A percentile compares a stretch with the other conserved stretches of the same genome.
These are phyloP conservation scores for Nicotiana benthamiana DNA, from an alignment of 257 asterid species.

Conservation along the genomic window DNA sequence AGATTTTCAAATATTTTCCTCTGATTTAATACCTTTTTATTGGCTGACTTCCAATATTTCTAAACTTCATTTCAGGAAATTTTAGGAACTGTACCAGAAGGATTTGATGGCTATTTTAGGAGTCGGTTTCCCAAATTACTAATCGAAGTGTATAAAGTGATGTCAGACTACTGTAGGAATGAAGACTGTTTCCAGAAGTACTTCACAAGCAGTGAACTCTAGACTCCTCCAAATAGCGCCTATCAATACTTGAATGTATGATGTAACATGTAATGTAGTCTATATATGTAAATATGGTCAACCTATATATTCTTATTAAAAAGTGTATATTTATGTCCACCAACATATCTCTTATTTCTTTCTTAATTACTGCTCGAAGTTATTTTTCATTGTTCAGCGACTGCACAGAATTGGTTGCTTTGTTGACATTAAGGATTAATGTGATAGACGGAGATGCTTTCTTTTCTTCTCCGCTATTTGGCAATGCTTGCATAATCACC, in stretches of 20 bases:
- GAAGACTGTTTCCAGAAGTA: slow-evolving; percentile 68
- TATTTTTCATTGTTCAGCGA: too few species aligned
- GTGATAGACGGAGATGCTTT: not conserved
- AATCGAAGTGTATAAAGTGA: slow-evolving; percentile 72
- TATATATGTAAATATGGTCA: slow-evolving; percentile 1
- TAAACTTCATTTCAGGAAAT: slow-evolving; percentile 41
- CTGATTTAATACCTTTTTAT: not conserved
- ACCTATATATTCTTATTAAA: not conserved
- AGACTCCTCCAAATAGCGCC: not conserved
- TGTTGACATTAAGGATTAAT: not conserved
- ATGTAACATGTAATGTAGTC: not conserved
- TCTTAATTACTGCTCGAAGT: too few species aligned
- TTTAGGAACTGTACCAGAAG: slow-evolving; percentile 80
- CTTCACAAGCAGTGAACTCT: slow-evolving; percentile 30
- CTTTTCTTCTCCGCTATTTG: not conserved
- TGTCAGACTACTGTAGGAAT: slow-evolving; percentile 38
- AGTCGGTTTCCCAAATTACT: slow-evolving; percentile 69
- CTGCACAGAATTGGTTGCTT: not conserved
- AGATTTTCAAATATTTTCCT: not conserved
- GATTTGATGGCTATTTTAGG: slow-evolving; percentile 68
- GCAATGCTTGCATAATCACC: not conserved
- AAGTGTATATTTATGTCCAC: not conserved
- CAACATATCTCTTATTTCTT: not conserved
- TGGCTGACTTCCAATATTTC: not conserved
- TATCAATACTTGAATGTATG: not conserved